A percentile compares a stretch with the other conserved stretches of the same genome.
Conservation (phyloP, 352 stramenopile genomes). For the Globisporangium mamillatum region DNA sequence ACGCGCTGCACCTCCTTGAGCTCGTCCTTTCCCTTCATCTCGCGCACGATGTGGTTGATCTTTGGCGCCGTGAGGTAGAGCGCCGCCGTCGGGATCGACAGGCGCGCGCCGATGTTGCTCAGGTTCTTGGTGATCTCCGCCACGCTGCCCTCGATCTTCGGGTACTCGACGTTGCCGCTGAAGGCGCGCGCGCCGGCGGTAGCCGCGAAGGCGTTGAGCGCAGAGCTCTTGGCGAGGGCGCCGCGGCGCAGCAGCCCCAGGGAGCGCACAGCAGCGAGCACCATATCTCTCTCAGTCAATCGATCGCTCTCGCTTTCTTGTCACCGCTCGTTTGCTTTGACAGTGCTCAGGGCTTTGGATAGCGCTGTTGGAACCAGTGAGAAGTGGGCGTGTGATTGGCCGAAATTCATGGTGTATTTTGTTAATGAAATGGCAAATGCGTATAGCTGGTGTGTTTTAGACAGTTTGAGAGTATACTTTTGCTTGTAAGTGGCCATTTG, state of each 20-base stretch:
- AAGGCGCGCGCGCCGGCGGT: conserved; percentile 38
- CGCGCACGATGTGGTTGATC: conserved; percentile 79
- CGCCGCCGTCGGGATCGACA: conserved; percentile 76
- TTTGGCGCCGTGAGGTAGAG: conserved; percentile 83
- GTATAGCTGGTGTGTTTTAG: neutral
- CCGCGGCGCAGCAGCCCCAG: conserved; percentile 16
- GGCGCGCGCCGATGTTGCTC: conserved; percentile 63
- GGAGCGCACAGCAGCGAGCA: conserved; percentile 19
- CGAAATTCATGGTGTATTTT: neutral
- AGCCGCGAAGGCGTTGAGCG: neutral
- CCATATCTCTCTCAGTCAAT: conserved; percentile 13
- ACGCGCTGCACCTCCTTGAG: conserved; percentile 63
- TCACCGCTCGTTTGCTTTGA: conserved; percentile 7
- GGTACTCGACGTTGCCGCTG: conserved; percentile 83
- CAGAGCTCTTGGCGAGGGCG: conserved; percentile 1
- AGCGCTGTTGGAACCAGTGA: conserved; percentile 6
- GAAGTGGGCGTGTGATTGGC: neutral
- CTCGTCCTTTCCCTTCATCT: conserved; percentile 76
- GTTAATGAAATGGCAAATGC: neutral
- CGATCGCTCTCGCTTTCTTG: conserved; percentile 1
- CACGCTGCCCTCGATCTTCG: conserved; percentile 71
- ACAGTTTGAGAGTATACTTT: too few relatives aligned
- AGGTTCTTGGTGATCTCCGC: conserved; percentile 66
- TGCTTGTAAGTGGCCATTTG: neutral
- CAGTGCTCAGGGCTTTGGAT: neutral